Conservation (phyloP, 2,329 filamentous ascomycete species). For the Neophaeococcomyces mojaviensis region DNA sequence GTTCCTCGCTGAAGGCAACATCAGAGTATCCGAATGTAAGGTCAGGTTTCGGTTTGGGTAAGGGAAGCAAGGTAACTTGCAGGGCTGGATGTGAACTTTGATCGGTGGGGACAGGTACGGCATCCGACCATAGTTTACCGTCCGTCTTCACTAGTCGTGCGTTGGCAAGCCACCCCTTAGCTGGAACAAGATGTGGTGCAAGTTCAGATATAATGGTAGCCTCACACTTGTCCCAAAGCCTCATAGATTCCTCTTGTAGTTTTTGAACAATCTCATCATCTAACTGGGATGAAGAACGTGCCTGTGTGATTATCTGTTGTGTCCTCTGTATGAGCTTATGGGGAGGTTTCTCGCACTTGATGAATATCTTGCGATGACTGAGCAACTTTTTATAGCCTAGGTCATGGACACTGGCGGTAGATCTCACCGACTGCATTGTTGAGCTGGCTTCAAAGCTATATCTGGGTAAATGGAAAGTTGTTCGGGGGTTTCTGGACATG, state of each 20-base stretch:
- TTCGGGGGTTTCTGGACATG: background rate
- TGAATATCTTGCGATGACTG: background rate
- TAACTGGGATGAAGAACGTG: background rate
- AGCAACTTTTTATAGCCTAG: background rate
- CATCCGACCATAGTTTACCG: background rate
- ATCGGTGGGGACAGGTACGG: conserved; percentile 1
- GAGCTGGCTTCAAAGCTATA: background rate
- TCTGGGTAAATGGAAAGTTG: background rate
- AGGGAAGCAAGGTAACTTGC: background rate
- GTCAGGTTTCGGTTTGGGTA: conserved; percentile 5
- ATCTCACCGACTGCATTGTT: background rate
- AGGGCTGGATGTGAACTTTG: too few species aligned
- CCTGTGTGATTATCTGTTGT: background rate
- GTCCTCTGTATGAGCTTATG: background rate
- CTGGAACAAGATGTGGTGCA: background rate
- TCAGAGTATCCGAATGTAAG: conserved; percentile 9
- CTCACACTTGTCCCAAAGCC: background rate
- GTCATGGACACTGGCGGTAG: background rate
- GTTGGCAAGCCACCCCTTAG: background rate
- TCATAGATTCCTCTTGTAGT: background rate
- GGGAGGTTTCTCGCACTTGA: background rate
- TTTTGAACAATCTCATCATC: background rate
- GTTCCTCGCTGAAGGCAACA: conserved; percentile 1
- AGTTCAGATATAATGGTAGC: background rate
- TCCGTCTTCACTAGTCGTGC: background rate